Percentiles rank a stretch among this genome's conserved stretches.
Evolutionary conservation across 129 eudicot species (phyloP).

Genomic region (Flaveria robusta): DNA sequence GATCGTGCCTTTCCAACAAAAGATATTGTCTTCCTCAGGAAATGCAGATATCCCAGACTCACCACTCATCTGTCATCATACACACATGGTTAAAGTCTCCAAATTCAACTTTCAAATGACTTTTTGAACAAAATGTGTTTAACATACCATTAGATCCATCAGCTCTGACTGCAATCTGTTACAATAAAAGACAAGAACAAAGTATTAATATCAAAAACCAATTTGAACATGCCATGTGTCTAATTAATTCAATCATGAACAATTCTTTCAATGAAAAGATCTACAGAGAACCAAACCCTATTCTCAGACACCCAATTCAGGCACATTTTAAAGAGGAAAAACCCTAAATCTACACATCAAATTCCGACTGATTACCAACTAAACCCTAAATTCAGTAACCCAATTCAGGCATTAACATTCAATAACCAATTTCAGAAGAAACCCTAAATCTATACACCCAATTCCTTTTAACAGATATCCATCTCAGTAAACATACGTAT

Average conservation of each 20-base stretch:
- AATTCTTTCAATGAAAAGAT: neutral
- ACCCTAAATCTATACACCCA: neutral
- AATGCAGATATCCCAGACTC: conserved; percentile 87
- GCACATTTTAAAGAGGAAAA: neutral
- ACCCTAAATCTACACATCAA: neutral
- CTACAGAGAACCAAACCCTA: neutral
- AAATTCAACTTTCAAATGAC: neutral
- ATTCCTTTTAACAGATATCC: neutral
- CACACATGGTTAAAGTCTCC: neutral
- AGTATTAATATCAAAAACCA: conserved; percentile 10
- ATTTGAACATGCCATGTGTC: no score
- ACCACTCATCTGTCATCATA: conserved; percentile 73
- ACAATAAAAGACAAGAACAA: conserved; percentile 10
- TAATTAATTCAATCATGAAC: neutral
- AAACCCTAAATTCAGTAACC: neutral
- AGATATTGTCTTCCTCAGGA: conserved; percentile 96
- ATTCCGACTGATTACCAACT: neutral
- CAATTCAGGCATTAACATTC: no score
- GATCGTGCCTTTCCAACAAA: conserved; percentile 92
- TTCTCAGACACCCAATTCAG: neutral
- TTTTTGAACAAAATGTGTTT: neutral
- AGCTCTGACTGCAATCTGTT: conserved; percentile 91
- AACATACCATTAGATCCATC: conserved; percentile 86
- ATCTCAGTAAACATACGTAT: neutral
- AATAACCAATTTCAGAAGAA: neutral